Evolutionary conservation across 164 flowering plant genomes (phyloP), one percentile per base, ranked within the genome.

Genomic region (Nymphaea thermarum): DNA sequence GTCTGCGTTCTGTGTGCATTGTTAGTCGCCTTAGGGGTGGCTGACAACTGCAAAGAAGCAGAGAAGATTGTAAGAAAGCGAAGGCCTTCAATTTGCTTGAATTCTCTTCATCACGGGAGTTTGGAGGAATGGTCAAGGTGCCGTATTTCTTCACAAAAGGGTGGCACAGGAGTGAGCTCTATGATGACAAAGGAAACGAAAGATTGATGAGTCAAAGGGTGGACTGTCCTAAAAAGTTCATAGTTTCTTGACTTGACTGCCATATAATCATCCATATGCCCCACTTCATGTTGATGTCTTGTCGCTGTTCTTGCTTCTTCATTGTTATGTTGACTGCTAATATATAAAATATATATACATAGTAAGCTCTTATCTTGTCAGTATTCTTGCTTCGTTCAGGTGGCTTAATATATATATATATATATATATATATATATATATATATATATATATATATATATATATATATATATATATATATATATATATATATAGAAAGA

Each of bases 121-220:
- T 76, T 93, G 75, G 94, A 90, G 66, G 96, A 90, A 75, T 93
- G 94, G 98, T 89, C 93, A 3, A 85, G 81, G 69, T 68, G 77
- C 66, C 79, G 85, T 5, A 44, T 89, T 17, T 80, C 91, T 71
- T 45, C 85, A n/a, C 71, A 67, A 72, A 80, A 63, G 71, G 72
- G 69, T 60, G 72, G 65, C 25, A 12, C 47, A 18, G 42, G 47
- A 65, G 77, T 72, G 59, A 81, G 78, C 66, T 72, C 75, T 68
- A 71, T 71, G 11, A 68, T 67, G 42, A 43, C 71, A 17, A 43
- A 62, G 57, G 57, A 69, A 64, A 62, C 75, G 36, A 43, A 53
- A 68, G 69, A 66, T 71, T 53, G 53, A 44, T 43, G 44, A n/a
- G 61, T 45, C 36, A 67, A 44, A 51, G 57, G 57, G 2, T 51